phyloP scores from a whole-genome alignment of 2,329 filamentous ascomycete genomes.

The Aspergillus unguis region DNA sequence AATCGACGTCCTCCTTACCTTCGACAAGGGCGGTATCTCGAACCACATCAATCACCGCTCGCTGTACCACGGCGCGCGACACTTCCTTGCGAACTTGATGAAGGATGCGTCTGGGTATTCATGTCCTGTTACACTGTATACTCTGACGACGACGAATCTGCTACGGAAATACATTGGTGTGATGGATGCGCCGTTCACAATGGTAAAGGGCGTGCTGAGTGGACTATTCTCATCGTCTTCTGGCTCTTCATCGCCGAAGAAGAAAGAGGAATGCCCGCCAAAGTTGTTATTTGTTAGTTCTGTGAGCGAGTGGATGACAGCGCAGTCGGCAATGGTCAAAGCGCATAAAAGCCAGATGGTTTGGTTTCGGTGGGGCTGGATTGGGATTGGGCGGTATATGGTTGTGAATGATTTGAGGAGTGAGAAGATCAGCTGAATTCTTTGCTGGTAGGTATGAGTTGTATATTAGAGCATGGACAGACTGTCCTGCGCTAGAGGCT shows the following conservation, averaged over 20 bases:
- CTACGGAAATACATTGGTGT: constrained; percentile 77
- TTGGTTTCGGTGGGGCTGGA: constrained; percentile 98
- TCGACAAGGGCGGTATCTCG: constrained; percentile 78
- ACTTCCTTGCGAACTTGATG: constrained; percentile 67
- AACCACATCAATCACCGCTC: constrained; percentile 92
- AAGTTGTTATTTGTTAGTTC: constrained; percentile 69
- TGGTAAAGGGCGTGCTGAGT: constrained; percentile 54
- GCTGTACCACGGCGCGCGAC: constrained; percentile 74
- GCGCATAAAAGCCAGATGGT: constrained; percentile 96
- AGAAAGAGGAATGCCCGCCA: constrained; percentile 33
- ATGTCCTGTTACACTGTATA: constrained; percentile 79
- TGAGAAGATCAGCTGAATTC: constrained; percentile 32
- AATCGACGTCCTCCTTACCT: constrained; percentile 85
- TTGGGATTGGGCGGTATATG: constrained; percentile 89
- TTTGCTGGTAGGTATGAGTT: too few relatives aligned
- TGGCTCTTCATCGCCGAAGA: background rate
- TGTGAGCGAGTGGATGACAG: constrained; percentile 61
- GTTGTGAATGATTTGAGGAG: constrained; percentile 79
- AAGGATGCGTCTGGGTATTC: constrained; percentile 61
- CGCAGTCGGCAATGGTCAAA: constrained; percentile 80
- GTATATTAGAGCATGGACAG: too few relatives aligned
- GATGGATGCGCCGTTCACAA: constrained; percentile 70
- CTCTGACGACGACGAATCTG: constrained; percentile 69
- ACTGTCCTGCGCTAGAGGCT: too few relatives aligned
- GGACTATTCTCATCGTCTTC: constrained; percentile 3